A percentile compares a stretch with the other conserved stretches of the same genome.
phyloP scores from a whole-genome alignment of 163 green algal genomes.

The Coccomyxa subellipsoidea region DNA sequence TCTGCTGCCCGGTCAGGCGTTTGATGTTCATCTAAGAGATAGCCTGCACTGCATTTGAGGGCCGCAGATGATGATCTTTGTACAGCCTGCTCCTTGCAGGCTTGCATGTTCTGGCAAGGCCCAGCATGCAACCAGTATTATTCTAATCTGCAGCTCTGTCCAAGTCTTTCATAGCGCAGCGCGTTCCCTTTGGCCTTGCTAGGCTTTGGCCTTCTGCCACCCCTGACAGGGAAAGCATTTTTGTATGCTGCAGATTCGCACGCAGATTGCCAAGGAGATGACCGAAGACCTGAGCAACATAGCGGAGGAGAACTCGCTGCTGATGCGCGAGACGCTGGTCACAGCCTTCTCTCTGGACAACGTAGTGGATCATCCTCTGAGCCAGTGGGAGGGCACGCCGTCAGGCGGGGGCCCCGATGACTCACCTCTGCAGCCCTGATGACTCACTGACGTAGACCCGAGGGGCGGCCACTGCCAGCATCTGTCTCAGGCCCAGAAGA shows the following conservation, averaged over 20 bases:
- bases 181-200: too few species aligned
- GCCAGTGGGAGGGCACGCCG: neutral
- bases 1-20: neutral
- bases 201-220: too few species aligned
- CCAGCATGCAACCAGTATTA: neutral
- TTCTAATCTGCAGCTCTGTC: too few species aligned
- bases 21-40: neutral
- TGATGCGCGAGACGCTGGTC: slow-evolving; percentile 73
- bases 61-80: neutral
- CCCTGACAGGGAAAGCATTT: neutral
- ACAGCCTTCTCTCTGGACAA: slow-evolving; percentile 26
- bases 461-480: too few species aligned
- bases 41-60: neutral
- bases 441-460: neutral
- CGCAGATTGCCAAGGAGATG: slow-evolving; percentile 75
- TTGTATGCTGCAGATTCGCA: slow-evolving; percentile 55
- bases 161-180: too few species aligned
- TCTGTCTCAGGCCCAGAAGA: too few species aligned
- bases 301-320: slow-evolving; percentile 75
- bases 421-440: neutral
- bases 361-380: slow-evolving; percentile 9
- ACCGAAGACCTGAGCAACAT: slow-evolving; percentile 75
- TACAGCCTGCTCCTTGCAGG: neutral
- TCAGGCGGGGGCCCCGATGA: neutral
- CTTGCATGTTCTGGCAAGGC: neutral